Percentiles rank a stretch among this genome's conserved stretches.
Evolutionary conservation across 805 yeast genomes (phyloP).

Genomic region (Millerozyma acaciae): DNA sequence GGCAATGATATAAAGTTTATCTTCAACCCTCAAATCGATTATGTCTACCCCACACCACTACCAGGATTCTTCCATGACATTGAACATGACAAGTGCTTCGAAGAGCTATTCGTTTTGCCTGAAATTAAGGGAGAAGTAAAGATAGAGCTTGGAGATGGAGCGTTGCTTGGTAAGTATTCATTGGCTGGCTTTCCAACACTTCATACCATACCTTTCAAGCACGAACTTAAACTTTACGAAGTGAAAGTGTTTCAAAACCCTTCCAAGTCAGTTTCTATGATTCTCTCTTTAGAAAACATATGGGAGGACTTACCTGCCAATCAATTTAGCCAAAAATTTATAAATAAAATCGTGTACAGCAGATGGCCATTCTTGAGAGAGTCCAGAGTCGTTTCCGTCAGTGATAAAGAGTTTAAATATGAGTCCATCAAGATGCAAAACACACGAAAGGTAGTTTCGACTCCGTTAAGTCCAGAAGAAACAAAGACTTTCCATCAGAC

Average conservation of each 20-base stretch:
- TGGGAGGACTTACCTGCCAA: constrained; percentile 54
- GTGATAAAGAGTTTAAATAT: constrained; percentile 51
- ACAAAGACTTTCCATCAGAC: constrained; percentile 44
- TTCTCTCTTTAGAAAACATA: constrained; percentile 55
- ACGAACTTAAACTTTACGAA: constrained; percentile 54
- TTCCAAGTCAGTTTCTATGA: constrained; percentile 76
- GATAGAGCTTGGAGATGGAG: constrained; percentile 63
- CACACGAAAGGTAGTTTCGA: constrained; percentile 22
- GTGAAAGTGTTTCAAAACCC: constrained; percentile 82
- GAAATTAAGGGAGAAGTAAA: constrained; percentile 39
- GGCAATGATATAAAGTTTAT: constrained; percentile 68
- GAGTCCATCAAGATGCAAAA: constrained; percentile 32
- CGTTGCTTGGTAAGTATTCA: constrained; percentile 62
- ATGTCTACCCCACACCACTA: constrained; percentile 68
- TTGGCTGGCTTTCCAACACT: constrained; percentile 91
- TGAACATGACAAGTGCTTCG: constrained; percentile 74
- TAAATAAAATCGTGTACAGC: constrained; percentile 64
- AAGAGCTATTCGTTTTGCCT: constrained; percentile 52
- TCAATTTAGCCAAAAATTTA: constrained; percentile 60
- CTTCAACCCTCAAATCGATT: constrained; percentile 72
- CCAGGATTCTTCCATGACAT: constrained; percentile 75
- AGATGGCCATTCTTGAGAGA: constrained; percentile 92
- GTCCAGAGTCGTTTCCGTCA: constrained; percentile 61
- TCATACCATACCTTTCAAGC: constrained; percentile 59
- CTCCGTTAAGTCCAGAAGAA: constrained; percentile 41